Evolutionary conservation across 2,329 filamentous ascomycete genomes (phyloP).

Genomic region (Teratosphaeria viscida): DNA sequence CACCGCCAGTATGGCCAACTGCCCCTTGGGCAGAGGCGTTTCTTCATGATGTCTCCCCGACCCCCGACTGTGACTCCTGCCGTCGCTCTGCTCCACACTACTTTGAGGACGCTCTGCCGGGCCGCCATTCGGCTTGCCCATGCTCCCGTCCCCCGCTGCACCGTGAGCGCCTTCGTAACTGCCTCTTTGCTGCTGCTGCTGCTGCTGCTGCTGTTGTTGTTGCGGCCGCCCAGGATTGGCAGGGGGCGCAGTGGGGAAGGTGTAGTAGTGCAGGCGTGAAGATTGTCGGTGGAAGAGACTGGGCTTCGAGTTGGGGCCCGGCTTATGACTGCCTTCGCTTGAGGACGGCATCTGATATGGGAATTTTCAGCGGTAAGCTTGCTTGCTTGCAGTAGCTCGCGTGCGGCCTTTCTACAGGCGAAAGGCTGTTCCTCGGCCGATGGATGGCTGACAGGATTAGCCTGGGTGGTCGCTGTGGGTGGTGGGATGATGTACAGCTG

Average conservation of each 20-base stretch:
- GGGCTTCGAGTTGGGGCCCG: conserved; percentile 4
- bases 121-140: conserved; percentile 5
- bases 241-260: conserved; percentile 67
- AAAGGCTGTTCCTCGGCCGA: background rate
- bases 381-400: background rate
- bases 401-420: background rate
- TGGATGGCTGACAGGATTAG: background rate
- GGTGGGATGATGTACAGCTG: background rate
- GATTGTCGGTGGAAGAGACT: conserved; percentile 35
- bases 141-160: conserved; percentile 27
- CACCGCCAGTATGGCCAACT: conserved; percentile 75
- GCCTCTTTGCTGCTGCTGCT: background rate
- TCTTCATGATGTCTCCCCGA: conserved; percentile 31
- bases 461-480: background rate
- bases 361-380: background rate
- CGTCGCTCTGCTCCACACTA: background rate
- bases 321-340: background rate
- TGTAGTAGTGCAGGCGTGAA: conserved; percentile 62
- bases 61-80: background rate
- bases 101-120: background rate
- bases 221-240: background rate
- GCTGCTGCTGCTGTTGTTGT: background rate
- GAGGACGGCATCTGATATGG: background rate
- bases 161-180: conserved; percentile 47
- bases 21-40: conserved; percentile 70